Evolutionary conservation across 148 eudicot species (phyloP), one percentile per base, ranked within the genome.

Genomic region (Cornus kousa): DNA sequence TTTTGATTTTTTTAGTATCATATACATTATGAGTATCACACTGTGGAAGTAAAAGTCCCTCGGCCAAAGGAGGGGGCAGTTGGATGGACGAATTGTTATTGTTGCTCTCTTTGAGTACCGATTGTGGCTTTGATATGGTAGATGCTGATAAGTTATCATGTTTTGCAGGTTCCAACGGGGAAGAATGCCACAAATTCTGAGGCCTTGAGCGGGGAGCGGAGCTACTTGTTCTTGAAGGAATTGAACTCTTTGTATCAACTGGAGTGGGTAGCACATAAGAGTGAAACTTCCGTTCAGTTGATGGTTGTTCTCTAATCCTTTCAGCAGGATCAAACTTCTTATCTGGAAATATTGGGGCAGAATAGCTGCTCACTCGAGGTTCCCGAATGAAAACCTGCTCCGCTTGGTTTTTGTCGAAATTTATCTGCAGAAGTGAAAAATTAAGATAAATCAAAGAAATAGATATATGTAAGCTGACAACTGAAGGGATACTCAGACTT

Each of bases 221-320:
- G 76, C 68, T 83, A 53, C 73, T 82, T 74, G 93, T 83, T 80
- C 87, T 86, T 57, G 89, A 68, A 59, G 88, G 83, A 75, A 57
- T 77, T 48, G 89, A 82, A 74, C 85, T 86, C 88, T 82, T 93
- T 9, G 93, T 90, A 83, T 86, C 93, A 81, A 80, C 91, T 75
- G 99, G 99, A 35, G 97, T 93, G 64, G 98, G 99, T 64, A 96
- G 82, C 32, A 89, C 97, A 78, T 96, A 90, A 20, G 93, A 85
- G 72, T 92, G 90, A 78, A 81, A 85, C 77, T 90, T 93, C 70
- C 82, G 92, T 9, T 82, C 82, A 17, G 84, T 74, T 43, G 85
- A 77, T 43, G 88, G 85, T 83, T 86, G 83, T 79, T 88, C 88
- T 74, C 82, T 87, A 14, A 82, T 77, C 82, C 84, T 88, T 74